Evolutionary conservation across 192 early-diverging fungal genomes (phyloP).

Genomic region (Coemansia sp.): DNA sequence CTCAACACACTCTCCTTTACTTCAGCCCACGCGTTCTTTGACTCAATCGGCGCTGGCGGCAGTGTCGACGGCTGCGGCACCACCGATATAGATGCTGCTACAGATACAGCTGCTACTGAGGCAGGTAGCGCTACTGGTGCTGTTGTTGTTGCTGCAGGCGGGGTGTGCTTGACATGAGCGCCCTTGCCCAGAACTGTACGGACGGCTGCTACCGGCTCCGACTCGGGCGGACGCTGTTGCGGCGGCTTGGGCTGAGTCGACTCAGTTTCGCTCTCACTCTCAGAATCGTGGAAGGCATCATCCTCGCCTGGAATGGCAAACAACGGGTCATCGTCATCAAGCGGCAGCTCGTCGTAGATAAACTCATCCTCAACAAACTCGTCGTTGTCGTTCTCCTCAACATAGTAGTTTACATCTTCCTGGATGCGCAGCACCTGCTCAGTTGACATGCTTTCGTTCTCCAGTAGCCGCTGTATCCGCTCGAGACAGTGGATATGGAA

Average conservation of each 20-base stretch:
- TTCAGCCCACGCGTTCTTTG: slow-evolving; percentile 51
- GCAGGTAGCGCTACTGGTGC: slow-evolving; percentile 1
- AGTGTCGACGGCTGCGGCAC: slow-evolving; percentile 43
- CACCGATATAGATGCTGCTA: slow-evolving; percentile 14
- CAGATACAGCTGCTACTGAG: neutral
- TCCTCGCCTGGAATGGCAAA: slow-evolving; percentile 78
- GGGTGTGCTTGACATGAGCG: slow-evolving; percentile 14
- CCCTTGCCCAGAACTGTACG: slow-evolving; percentile 28
- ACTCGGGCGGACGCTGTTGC: slow-evolving; percentile 10
- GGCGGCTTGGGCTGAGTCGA: neutral
- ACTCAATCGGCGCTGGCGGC: slow-evolving; percentile 51
- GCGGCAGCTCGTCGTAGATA: slow-evolving; percentile 89
- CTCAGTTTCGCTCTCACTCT: slow-evolving; percentile 23
- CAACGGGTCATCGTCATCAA: slow-evolving; percentile 86
- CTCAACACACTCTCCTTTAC: slow-evolving; percentile 54
- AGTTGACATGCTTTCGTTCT: slow-evolving; percentile 84
- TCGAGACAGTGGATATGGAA: slow-evolving; percentile 89
- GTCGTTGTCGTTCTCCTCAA: slow-evolving; percentile 84
- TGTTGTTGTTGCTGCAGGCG: slow-evolving; percentile 3
- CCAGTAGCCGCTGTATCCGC: slow-evolving; percentile 86
- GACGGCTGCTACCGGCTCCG: slow-evolving; percentile 20
- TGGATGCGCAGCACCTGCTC: slow-evolving; percentile 81
- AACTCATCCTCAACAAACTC: slow-evolving; percentile 92
- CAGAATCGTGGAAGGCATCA: slow-evolving; percentile 19
- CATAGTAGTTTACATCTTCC: slow-evolving; percentile 92